Evolutionary conservation across 2,329 filamentous ascomycete species (phyloP).

Genomic region (Nannizziopsis arthrosporioides): DNA sequence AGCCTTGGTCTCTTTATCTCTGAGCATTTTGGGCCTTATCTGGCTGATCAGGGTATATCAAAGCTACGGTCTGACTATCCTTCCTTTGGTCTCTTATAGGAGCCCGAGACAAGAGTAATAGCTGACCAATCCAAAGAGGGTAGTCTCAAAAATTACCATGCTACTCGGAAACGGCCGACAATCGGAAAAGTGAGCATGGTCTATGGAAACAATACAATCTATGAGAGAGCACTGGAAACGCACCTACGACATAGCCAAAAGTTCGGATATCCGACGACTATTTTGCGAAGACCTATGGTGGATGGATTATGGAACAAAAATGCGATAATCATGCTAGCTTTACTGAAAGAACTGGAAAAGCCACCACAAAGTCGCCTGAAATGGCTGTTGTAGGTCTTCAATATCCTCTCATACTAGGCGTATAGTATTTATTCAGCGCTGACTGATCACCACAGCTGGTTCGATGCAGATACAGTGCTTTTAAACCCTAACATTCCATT

Average conservation of each 20-base stretch:
- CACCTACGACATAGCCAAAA: slow-evolving; percentile 32
- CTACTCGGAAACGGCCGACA: not conserved
- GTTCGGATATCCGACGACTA: slow-evolving; percentile 33
- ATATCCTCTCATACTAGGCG: not conserved
- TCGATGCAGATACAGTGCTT: slow-evolving; percentile 26
- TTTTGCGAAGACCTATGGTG: slow-evolving; percentile 33
- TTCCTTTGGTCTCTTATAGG: no score
- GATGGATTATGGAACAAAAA: slow-evolving; percentile 38
- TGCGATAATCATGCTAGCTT: slow-evolving; percentile 31
- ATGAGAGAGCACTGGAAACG: slow-evolving; percentile 32
- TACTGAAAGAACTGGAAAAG: slow-evolving; percentile 24
- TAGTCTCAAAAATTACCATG: no score
- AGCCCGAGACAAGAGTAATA: no score
- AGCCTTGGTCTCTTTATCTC: no score
- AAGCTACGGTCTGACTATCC: no score
- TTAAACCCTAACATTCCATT: slow-evolving; percentile 27
- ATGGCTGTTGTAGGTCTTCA: slow-evolving; percentile 25
- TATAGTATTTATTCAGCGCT: not conserved
- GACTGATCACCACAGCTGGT: slow-evolving; percentile 20
- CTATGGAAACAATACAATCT: slow-evolving; percentile 23
- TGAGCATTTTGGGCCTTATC: no score
- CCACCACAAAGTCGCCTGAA: slow-evolving; percentile 20
- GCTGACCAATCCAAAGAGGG: no score
- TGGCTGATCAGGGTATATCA: no score
- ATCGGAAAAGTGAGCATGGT: slow-evolving; percentile 16